Evolutionary conservation across 2,329 filamentous ascomycete species (phyloP).

Genomic region (Drechslerella dactyloides): DNA sequence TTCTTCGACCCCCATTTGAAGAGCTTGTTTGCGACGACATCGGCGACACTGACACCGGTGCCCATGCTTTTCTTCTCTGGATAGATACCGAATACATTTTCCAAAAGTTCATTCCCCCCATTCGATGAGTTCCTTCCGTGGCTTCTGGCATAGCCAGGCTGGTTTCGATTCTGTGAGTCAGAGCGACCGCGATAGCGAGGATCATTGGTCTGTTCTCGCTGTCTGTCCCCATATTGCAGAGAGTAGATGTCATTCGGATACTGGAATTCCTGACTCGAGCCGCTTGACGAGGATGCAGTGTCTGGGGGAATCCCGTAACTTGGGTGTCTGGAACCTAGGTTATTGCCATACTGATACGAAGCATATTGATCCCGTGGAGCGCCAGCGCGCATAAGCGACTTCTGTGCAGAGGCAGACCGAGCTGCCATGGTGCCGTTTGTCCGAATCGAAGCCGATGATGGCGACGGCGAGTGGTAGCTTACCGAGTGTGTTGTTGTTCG

Average conservation of each 20-base stretch:
- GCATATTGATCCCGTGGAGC: conserved; percentile 39
- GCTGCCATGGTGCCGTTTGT: conserved; percentile 30
- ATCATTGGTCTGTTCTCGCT: conserved; percentile 37
- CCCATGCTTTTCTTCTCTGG: conserved; percentile 51
- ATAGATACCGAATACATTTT: conserved; percentile 49
- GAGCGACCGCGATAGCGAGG: conserved; percentile 33
- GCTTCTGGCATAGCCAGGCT: conserved; percentile 20
- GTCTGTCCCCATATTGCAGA: conserved; percentile 24
- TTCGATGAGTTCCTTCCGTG: conserved; percentile 34
- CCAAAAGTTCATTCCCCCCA: conserved; percentile 35
- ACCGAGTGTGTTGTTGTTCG: conserved; percentile 15
- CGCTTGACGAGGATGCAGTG: conserved; percentile 36
- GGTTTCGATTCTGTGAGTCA: conserved; percentile 39
- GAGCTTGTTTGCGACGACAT: conserved; percentile 47
- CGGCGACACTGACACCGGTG: conserved; percentile 42
- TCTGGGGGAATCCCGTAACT: conserved; percentile 18
- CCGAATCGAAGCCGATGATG: conserved; percentile 7
- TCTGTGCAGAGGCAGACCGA: conserved; percentile 46
- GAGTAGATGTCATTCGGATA: conserved; percentile 29
- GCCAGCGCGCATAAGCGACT: conserved; percentile 41
- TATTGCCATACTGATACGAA: conserved; percentile 10
- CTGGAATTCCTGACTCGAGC: conserved; percentile 45
- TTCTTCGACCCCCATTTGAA: conserved; percentile 51
- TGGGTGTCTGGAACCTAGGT: conserved; percentile 6
- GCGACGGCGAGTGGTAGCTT: conserved; percentile 5